A percentile compares a stretch with the other conserved stretches of the same genome.
These are phyloP conservation scores for Paraphoma chrysanthemicola DNA, from an alignment of 2,329 filamentous ascomycete species.

Conservation along the genomic window DNA sequence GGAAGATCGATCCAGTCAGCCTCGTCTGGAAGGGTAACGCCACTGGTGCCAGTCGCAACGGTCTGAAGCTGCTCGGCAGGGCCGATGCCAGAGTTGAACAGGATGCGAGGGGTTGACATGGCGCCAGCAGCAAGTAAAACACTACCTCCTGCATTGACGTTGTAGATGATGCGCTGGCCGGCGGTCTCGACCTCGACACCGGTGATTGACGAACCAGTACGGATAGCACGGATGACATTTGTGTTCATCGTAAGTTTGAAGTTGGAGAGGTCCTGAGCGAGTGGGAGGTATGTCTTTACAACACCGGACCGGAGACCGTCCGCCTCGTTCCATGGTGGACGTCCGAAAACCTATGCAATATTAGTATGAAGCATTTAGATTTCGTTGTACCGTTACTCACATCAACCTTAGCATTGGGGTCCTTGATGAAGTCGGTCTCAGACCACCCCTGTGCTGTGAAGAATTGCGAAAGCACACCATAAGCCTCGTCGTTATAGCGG, in stretches of 20 bases:
- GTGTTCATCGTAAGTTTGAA: constrained; percentile 73
- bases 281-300: constrained; percentile 72
- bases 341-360: constrained; percentile 53
- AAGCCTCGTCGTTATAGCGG: constrained; percentile 70
- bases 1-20: constrained; percentile 58
- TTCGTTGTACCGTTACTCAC: constrained; percentile 2
- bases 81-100: constrained; percentile 73
- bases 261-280: constrained; percentile 65
- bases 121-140: constrained; percentile 72
- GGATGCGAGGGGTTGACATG: constrained; percentile 71
- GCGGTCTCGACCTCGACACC: constrained; percentile 65
- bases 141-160: constrained; percentile 65
- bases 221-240: constrained; percentile 68
- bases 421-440: constrained; percentile 66
- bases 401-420: constrained; percentile 67
- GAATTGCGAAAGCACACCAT: constrained; percentile 67
- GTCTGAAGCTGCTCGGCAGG: constrained; percentile 58
- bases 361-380: no score
- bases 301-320: constrained; percentile 72
- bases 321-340: constrained; percentile 70
- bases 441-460: constrained; percentile 67
- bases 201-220: constrained; percentile 65
- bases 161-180: constrained; percentile 56
- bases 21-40: constrained; percentile 50
- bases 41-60: constrained; percentile 50